phyloP scores from a whole-genome alignment of 2,329 filamentous ascomycete genomes.

The Meredithiella fracta region DNA sequence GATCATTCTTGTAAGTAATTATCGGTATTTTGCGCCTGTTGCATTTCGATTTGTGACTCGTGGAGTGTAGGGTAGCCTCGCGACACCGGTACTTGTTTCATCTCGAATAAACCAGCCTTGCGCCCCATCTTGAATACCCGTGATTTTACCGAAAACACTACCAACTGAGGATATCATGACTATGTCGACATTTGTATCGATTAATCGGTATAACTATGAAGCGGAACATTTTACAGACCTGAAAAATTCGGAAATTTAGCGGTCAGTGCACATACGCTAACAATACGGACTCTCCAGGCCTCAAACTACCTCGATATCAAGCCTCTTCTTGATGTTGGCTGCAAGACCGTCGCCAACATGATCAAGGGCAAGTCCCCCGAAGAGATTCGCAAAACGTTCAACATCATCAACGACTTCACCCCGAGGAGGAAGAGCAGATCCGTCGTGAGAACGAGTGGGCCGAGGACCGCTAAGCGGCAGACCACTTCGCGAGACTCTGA shows the following conservation, averaged over 20 bases:
- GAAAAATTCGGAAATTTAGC: too few relatives aligned
- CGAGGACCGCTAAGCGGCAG: slow-evolving; percentile 49
- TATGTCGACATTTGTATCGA: too few relatives aligned
- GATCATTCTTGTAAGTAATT: slow-evolving; percentile 69
- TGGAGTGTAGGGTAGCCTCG: neutral
- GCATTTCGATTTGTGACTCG: neutral
- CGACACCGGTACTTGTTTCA: neutral
- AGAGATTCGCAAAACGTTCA: slow-evolving; percentile 98
- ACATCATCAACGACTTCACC: slow-evolving; percentile 98
- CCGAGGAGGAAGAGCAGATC: slow-evolving; percentile 97
- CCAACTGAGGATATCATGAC: neutral
- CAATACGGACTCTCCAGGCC: slow-evolving; percentile 37
- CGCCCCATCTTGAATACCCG: slow-evolving; percentile 1
- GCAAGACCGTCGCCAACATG: slow-evolving; percentile 99
- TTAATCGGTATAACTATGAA: too few relatives aligned
- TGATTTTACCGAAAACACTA: neutral
- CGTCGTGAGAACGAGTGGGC: slow-evolving; percentile 84
- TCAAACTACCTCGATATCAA: slow-evolving; percentile 99
- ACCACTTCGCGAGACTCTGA: neutral
- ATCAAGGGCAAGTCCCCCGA: slow-evolving; percentile 99
- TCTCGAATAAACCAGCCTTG: neutral
- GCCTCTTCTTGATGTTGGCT: slow-evolving; percentile 89
- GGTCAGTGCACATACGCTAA: too few relatives aligned
- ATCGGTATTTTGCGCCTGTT: neutral
- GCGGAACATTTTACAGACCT: too few relatives aligned